Evolutionary conservation across 495 filamentous ascomycete species (phyloP), one percentile per base, ranked within the genome.

Genomic region (Penicillium lagena): DNA sequence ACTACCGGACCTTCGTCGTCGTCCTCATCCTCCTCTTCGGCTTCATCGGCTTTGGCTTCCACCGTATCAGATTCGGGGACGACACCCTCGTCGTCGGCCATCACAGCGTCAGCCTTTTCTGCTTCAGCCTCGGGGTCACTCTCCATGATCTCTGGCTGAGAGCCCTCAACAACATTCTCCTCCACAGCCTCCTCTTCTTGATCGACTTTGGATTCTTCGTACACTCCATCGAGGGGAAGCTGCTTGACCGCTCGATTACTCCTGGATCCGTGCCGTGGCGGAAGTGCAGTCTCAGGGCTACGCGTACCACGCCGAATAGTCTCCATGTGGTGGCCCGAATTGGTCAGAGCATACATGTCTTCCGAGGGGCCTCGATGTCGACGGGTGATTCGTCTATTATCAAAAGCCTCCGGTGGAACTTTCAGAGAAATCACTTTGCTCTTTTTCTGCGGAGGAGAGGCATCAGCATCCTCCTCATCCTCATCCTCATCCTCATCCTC

Each of bases 321-420:
- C 43, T 77, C 56, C 43, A 81, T 78, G 58, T 94, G 87, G 53
- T 74, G 79, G 10, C 89, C 89, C 2, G 89, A 94, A 54, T 82
- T 83, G 0, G 87, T 82, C 29, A 95, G 68, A 12, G 75, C 80
- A 35, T 82, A 67, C 11, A 85, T 72, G 12, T 83, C 76, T 33
- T 79, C 78, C 6, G 74, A 71, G 8, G 76, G 67, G 44, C 78
- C 79, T 35, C 80, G 77, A 13, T 72, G 77, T 7, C 77, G 73
- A 12, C 81, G 78, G 49, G 80, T 83, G 31, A 70, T 79, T 43
- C 79, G 72, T 40, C n/a, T 65, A 60, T 17, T 55, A 52, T 39
- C 62, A 61, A 8, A 38, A 32, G 55, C 52, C 35, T 61, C 56
- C 29, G 50, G 54, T 9, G 61, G 62, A 17, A 70, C 39, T 52